These are phyloP conservation scores for Trichoderma breve DNA, from an alignment of 2,329 filamentous ascomycete species.

Conservation along the genomic window DNA sequence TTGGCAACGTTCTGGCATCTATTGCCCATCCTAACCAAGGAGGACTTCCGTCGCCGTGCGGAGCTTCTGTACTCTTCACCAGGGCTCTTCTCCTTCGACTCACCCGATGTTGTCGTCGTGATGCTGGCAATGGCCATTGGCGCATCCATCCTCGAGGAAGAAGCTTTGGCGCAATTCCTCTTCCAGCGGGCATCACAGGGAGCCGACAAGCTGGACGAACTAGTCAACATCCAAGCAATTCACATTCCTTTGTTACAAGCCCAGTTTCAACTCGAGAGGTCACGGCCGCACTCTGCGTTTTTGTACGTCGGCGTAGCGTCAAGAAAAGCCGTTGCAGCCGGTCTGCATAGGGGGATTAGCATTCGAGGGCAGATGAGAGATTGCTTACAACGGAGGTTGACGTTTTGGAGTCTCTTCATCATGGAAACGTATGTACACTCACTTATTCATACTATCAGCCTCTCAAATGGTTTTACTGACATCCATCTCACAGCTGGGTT, in stretches of 20 bases:
- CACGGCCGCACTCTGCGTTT: constrained; percentile 14
- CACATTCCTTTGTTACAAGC: constrained; percentile 7
- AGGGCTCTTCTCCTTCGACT: constrained; percentile 8
- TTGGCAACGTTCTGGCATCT: constrained; percentile 5
- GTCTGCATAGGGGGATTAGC: constrained; percentile 9
- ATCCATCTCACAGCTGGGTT: neutral
- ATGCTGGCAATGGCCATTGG: constrained; percentile 16
- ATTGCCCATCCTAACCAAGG: constrained; percentile 12
- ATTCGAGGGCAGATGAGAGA: constrained; percentile 13
- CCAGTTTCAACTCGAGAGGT: constrained; percentile 9
- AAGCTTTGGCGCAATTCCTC: neutral
- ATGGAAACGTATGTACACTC: constrained; percentile 2
- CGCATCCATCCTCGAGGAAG: constrained; percentile 1
- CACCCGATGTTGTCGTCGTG: constrained; percentile 8
- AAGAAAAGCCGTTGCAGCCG: constrained; percentile 4
- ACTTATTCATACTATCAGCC: too few relatives aligned
- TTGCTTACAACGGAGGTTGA: neutral
- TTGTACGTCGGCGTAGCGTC: neutral
- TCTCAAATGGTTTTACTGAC: neutral
- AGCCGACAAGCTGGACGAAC: neutral
- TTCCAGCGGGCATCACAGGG: constrained; percentile 13
- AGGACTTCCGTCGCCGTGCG: constrained; percentile 5
- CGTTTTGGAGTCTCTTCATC: constrained; percentile 8
- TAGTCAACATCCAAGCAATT: constrained; percentile 10
- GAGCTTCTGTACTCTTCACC: constrained; percentile 3